Percentiles rank a stretch among this genome's conserved stretches.
These are phyloP conservation scores for Quercus berberidifolia DNA, from an alignment of 306 rosid genomes.

Conservation along the genomic window DNA sequence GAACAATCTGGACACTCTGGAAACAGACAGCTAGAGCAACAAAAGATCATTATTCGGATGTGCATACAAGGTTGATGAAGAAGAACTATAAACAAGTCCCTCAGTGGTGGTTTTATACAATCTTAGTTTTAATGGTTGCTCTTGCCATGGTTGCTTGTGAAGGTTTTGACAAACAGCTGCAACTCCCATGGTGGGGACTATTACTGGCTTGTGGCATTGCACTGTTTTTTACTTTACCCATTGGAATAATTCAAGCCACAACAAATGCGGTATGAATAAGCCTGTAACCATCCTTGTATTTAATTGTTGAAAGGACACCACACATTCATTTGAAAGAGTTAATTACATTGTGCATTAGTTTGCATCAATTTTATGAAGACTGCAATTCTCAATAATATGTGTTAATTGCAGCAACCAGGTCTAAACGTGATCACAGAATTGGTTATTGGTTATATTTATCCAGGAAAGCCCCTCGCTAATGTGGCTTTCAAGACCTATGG, in stretches of 20 bases:
- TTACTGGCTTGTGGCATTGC: conserved; percentile 56
- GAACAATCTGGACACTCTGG: conserved; percentile 51
- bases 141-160: conserved; percentile 46
- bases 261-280: conserved; percentile 50
- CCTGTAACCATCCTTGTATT: neutral
- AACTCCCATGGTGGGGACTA: conserved; percentile 92
- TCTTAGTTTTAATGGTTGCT: conserved; percentile 33
- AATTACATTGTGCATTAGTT: too few species aligned
- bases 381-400: too few species aligned
- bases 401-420: conserved; percentile 53
- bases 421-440: conserved; percentile 75
- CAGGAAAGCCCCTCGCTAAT: conserved; percentile 81
- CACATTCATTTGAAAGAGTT: too few species aligned
- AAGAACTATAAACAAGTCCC: conserved; percentile 73
- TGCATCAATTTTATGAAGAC: too few species aligned
- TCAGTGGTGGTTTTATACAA: conserved; percentile 68
- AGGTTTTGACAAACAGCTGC: conserved; percentile 79
- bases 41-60: conserved; percentile 36
- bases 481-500: conserved; percentile 85
- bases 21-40: conserved; percentile 30
- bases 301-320: neutral
- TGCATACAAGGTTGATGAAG: conserved; percentile 77
- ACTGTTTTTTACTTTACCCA: conserved; percentile 62
- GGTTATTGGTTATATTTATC: conserved; percentile 65
- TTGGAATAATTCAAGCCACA: conserved; percentile 82